Evolutionary conservation across 208 protist genomes (phyloP).

Genomic region (Trypanosoma platydactyli): DNA sequence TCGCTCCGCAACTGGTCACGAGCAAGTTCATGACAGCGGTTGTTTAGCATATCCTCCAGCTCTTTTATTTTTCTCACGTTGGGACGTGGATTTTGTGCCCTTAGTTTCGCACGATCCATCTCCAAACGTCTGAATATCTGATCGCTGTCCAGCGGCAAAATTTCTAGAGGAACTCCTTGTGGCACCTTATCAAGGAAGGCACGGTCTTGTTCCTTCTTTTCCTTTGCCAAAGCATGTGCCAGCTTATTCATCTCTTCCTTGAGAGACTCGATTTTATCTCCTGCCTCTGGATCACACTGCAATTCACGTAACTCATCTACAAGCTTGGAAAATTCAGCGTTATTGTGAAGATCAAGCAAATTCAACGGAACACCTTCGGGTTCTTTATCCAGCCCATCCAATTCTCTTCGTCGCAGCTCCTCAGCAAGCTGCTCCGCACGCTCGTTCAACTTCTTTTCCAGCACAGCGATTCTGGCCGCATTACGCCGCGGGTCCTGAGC

Average conservation of each 20-base stretch:
- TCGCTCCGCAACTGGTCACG: slow-evolving; percentile 37
- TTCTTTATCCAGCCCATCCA: slow-evolving; percentile 52
- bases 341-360: slow-evolving; percentile 53
- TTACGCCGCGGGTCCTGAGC: slow-evolving; percentile 61
- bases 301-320: slow-evolving; percentile 57
- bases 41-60: slow-evolving; percentile 48
- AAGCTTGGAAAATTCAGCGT: slow-evolving; percentile 53
- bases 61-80: slow-evolving; percentile 52
- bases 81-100: slow-evolving; percentile 52
- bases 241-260: slow-evolving; percentile 65
- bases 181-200: slow-evolving; percentile 74
- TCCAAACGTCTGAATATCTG: slow-evolving; percentile 42
- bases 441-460: slow-evolving; percentile 62
- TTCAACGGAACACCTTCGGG: slow-evolving; percentile 62
- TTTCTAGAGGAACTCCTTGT: slow-evolving; percentile 63
- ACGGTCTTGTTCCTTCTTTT: slow-evolving; percentile 57
- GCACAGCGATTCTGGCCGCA: slow-evolving; percentile 58
- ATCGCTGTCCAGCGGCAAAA: slow-evolving; percentile 53
- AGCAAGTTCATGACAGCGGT: slow-evolving; percentile 44
- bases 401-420: slow-evolving; percentile 53
- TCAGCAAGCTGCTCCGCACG: slow-evolving; percentile 66
- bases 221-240: slow-evolving; percentile 30
- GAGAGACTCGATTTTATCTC: slow-evolving; percentile 48
- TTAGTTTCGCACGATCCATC: slow-evolving; percentile 55
- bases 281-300: slow-evolving; percentile 29